Conservation (phyloP, 768 basidiomycete genomes). For the Pisolithus orientalis region DNA sequence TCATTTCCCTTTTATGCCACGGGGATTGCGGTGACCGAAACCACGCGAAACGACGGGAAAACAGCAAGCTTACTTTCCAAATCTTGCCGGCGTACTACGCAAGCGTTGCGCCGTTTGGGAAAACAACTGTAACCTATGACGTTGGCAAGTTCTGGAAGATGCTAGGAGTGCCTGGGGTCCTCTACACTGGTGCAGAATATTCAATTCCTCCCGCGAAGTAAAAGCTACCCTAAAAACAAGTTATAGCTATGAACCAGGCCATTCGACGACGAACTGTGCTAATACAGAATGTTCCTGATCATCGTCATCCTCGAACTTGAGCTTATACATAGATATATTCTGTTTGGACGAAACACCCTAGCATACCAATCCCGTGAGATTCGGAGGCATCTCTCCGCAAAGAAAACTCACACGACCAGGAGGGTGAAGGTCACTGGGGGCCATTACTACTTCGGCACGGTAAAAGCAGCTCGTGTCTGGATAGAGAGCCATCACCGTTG, state of each 20-base stretch:
- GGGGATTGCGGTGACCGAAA: neutral
- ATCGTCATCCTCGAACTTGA: slow-evolving; percentile 87
- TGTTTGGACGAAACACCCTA: slow-evolving; percentile 35
- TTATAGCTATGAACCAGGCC: slow-evolving; percentile 40
- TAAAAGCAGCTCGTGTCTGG: slow-evolving; percentile 91
- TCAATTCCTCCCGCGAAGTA: neutral
- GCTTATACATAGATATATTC: slow-evolving; percentile 53
- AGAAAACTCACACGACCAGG: slow-evolving; percentile 31
- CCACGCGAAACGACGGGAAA: neutral
- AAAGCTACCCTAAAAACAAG: neutral
- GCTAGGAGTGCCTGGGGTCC: neutral
- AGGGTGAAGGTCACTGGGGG: slow-evolving; percentile 42
- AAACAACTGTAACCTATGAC: neutral
- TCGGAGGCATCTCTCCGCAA: neutral
- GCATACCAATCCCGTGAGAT: slow-evolving; percentile 8
- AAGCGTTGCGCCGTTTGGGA: neutral
- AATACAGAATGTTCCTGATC: slow-evolving; percentile 72
- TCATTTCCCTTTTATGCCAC: neutral
- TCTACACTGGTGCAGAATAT: neutral
- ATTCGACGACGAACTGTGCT: slow-evolving; percentile 81
- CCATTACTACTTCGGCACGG: slow-evolving; percentile 75
- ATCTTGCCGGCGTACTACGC: neutral
- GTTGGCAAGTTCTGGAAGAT: neutral
- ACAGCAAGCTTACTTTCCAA: neutral
- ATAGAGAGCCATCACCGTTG: slow-evolving; percentile 81